Conservation (phyloP, 106 monocot species). For the Agapanthus africanus region DNA sequence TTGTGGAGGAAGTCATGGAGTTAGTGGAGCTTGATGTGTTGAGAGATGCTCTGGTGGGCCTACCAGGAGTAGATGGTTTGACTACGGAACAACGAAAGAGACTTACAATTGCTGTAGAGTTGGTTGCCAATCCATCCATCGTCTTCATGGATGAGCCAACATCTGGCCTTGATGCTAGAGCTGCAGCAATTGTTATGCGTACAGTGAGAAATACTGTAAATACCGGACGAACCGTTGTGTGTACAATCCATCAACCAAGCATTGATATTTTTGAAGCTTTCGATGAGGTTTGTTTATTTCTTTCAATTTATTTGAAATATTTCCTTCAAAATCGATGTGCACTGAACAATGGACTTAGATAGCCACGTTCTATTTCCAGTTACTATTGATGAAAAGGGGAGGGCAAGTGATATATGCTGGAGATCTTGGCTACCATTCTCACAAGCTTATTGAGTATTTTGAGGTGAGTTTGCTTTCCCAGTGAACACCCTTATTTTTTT, state of each 20-base stretch:
- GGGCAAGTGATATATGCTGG: conserved; percentile 85
- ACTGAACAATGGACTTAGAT: neutral
- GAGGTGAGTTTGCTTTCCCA: conserved; percentile 38
- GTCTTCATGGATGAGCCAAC: conserved; percentile 22
- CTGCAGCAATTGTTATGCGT: conserved; percentile 14
- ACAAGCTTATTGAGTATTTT: conserved; percentile 69
- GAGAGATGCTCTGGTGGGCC: conserved; percentile 8
- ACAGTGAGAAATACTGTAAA: conserved; percentile 2
- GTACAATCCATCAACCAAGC: conserved; percentile 16
- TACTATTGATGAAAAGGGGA: conserved; percentile 73
- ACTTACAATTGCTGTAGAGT: conserved; percentile 19
- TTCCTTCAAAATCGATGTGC: no score
- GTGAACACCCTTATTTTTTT: neutral
- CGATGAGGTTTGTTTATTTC: neutral
- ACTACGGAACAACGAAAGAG: conserved; percentile 4
- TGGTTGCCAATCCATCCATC: conserved; percentile 18
- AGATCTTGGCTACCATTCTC: conserved; percentile 55
- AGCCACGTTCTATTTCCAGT: conserved; percentile 25
- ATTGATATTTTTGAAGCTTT: conserved; percentile 17
- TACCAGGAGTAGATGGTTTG: conserved; percentile 8
- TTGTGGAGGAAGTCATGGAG: conserved; percentile 9
- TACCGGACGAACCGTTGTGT: conserved; percentile 9
- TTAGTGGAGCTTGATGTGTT: conserved; percentile 2
- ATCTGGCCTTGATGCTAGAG: conserved; percentile 16
- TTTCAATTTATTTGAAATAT: neutral